Evolutionary conservation across 495 filamentous ascomycete genomes (phyloP).

Genomic region (Recurvomyces mirabilis): DNA sequence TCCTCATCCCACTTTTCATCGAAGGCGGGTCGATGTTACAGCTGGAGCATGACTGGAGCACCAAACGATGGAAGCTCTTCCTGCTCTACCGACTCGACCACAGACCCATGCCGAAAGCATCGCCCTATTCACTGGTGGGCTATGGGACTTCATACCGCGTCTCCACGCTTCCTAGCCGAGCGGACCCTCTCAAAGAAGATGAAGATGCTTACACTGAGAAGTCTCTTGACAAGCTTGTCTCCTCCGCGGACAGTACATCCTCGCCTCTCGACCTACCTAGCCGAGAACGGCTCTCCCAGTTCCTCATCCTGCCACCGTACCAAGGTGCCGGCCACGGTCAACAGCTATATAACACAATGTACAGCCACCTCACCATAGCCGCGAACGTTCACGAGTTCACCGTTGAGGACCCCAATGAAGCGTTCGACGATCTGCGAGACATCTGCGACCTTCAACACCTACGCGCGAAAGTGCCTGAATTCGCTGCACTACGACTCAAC

Average conservation of each 20-base stretch:
- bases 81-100: slow-evolving; percentile 53
- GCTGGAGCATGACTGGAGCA: slow-evolving; percentile 57
- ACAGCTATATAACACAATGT: slow-evolving; percentile 69
- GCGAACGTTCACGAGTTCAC: slow-evolving; percentile 67
- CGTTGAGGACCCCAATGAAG: slow-evolving; percentile 91
- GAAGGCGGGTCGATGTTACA: slow-evolving; percentile 71
- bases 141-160: slow-evolving; percentile 87
- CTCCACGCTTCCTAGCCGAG: slow-evolving; percentile 41
- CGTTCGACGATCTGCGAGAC: slow-evolving; percentile 84
- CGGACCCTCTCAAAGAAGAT: not conserved
- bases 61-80: slow-evolving; percentile 79
- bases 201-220: slow-evolving; percentile 16
- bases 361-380: slow-evolving; percentile 49
- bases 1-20: slow-evolving; percentile 78
- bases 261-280: slow-evolving; percentile 40
- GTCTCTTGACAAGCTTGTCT: slow-evolving; percentile 29
- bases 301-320: slow-evolving; percentile 82
- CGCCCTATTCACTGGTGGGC: slow-evolving; percentile 64
- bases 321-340: slow-evolving; percentile 69
- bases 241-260: slow-evolving; percentile 34
- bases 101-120: slow-evolving; percentile 33
- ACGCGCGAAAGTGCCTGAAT: slow-evolving; percentile 37
- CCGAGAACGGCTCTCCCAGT: slow-evolving; percentile 82
- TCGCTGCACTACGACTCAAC: slow-evolving; percentile 43
- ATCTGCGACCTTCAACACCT: slow-evolving; percentile 66